Evolutionary conservation across 1,139 yeast species (phyloP).

Genomic region (Taphrina flavorubra): DNA sequence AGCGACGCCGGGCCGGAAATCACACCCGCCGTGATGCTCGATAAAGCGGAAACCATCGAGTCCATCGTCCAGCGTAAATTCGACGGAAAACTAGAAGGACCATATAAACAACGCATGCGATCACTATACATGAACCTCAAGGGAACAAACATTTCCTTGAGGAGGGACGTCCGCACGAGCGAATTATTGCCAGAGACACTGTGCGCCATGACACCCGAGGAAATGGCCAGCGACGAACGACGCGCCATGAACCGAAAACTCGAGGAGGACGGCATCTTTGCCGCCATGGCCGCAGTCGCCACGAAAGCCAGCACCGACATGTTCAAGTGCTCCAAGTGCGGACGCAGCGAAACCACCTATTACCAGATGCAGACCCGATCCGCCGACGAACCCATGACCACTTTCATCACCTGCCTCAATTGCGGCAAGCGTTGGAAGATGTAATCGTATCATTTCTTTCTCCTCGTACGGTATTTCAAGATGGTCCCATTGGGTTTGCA

Average conservation of each 20-base stretch:
- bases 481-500: no score
- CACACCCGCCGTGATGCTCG: slow-evolving; percentile 64
- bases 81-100: slow-evolving; percentile 60
- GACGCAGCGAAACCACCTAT: slow-evolving; percentile 93
- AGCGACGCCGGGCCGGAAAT: slow-evolving; percentile 67
- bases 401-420: slow-evolving; percentile 67
- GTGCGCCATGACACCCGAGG: slow-evolving; percentile 84
- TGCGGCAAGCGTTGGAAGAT: slow-evolving; percentile 25
- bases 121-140: slow-evolving; percentile 83
- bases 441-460: neutral
- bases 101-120: slow-evolving; percentile 79
- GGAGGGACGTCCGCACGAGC: slow-evolving; percentile 70
- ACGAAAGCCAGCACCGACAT: slow-evolving; percentile 95
- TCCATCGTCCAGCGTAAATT: slow-evolving; percentile 61
- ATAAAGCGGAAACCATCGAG: slow-evolving; percentile 75
- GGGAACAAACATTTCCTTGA: slow-evolving; percentile 84
- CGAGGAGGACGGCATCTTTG: slow-evolving; percentile 86
- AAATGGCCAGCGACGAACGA: slow-evolving; percentile 87
- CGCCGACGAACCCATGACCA: slow-evolving; percentile 98
- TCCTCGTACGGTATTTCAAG: neutral
- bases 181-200: slow-evolving; percentile 69
- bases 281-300: slow-evolving; percentile 98
- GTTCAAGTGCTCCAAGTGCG: slow-evolving; percentile 97
- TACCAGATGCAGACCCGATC: slow-evolving; percentile 98
- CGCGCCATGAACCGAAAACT: slow-evolving; percentile 84